Evolutionary conservation across 176 grass and related monocot species (phyloP), one percentile per base, ranked within the genome.

Genomic region (Musa schizocarpa): DNA sequence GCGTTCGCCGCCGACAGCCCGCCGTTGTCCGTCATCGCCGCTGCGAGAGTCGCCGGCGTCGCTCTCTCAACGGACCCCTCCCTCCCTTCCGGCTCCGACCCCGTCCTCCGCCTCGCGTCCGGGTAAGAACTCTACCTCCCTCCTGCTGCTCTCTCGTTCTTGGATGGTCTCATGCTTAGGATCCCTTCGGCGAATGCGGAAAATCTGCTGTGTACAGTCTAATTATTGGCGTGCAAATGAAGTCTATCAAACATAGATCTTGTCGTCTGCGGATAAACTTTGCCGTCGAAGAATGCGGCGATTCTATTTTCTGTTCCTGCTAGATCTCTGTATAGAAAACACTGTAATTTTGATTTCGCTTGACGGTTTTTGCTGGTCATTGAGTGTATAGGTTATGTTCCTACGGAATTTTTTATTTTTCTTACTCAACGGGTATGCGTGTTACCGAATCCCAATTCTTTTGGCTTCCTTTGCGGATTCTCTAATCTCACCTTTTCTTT

Each of bases 31-130:
- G 84, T 90, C 67, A 85, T 97, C 14, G 81, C 83, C 19, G 85
- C 87, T 53, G 90, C 90, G n/a, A 92, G 82, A 79, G 74, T 97
- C 62, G 83, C 83, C 54, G 79, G 83, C 54, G 69, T 97, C 56
- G 62, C 75, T 27, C 68, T 97, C 52, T 81, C 87, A 12, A 69
- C 79, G 19, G 89, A 97, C 55, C 76, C 83, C 2, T 84, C 70
- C 74, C 90, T 90, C 76, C 76, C 83, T 22, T 69, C 90, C n/a
- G 85, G 83, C 22, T 88, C 87, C 52, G 79, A 21, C 1, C 85
- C 89, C 50, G 76, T 85, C 0, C 77, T 96, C 25, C 56, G 80
- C 27, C 67, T 97, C 68, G 29, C 75, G 83, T 97, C 90, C 54
- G 85, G 84, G 93, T 97, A 84, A 74, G 68, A 43, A 34, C 75